Evolutionary conservation across 208 protist species (phyloP), one percentile per base, ranked within the genome.

Genomic region (Trypanosoma cruzi): DNA sequence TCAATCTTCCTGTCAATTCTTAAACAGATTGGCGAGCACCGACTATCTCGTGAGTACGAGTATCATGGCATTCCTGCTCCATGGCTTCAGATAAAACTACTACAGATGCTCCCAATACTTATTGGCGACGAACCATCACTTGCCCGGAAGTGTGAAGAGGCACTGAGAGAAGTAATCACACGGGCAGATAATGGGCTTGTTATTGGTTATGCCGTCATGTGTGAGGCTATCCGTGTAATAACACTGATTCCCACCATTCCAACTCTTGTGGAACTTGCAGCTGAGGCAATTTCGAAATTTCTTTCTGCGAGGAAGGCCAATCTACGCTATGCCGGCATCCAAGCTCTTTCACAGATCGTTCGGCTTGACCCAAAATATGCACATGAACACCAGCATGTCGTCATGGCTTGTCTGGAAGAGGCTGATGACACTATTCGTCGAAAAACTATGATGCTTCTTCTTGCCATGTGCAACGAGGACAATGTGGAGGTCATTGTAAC

Each of bases 61-160:
- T 99, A 99, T 77, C 98, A 99, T 77, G 84, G 89, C 65, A 87
- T 98, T 22, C 98, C 97, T 31, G 95, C 97, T 13, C 98, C 98
- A 37, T 99, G 98, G 98, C 82, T 99, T 22, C 98, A 99, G 85
- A 97, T 99, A 46, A 76, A 89, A 34, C 64, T 98, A 10, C 69
- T 99, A 10, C 82, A 89, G 32, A 50, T 99, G 14, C 58, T 99
- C 22, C 49, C 80, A 13, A 66, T 96, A 8, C 79, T 98, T 24
- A 79, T 90, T 34, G 55, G 59, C 37, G 71, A 93, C 64, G 81
- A 98, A 57, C 32, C 46, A 31, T 63, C 54, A 26, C 61, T 75
- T 10, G 78, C 79, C 6, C n/a, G 70, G 32, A 62, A 83, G 46
- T 92, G 94, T 66, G 95, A 97, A 54, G 56, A 76, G 28, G 73